These are phyloP conservation scores for Entomortierella lignicola DNA, from an alignment of 192 early-diverging fungal species.

Conservation along the genomic window DNA sequence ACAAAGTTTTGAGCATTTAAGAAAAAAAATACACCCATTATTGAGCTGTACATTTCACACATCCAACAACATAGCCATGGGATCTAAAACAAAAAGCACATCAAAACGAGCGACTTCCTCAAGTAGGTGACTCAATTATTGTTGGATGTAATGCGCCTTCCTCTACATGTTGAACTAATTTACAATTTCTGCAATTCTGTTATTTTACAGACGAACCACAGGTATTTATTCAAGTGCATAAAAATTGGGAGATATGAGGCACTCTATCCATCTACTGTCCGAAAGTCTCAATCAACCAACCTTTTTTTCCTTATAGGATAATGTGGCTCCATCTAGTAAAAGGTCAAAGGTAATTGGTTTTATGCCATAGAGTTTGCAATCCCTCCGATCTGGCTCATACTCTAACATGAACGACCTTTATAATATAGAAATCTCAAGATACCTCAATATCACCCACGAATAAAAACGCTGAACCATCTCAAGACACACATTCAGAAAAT, in stretches of 20 bases:
- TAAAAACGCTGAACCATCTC: not conserved
- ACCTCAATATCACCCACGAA: slow-evolving; percentile 38
- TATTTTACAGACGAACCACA: slow-evolving; percentile 26
- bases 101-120: slow-evolving; percentile 25
- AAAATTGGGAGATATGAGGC: not conserved
- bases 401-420: not conserved
- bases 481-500: not conserved
- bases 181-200: not conserved
- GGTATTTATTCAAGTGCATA: slow-evolving; percentile 15
- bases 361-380: not conserved
- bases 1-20: not conserved
- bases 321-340: slow-evolving; percentile 29
- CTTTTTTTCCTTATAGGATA: slow-evolving; percentile 15
- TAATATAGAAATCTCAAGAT: slow-evolving; percentile 14
- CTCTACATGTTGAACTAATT: not conserved
- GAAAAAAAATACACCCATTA: not conserved
- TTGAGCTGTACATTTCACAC: not conserved
- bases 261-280: no score
- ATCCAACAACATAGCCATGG: slow-evolving; percentile 21
- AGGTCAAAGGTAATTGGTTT: slow-evolving; percentile 26
- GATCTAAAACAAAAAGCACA: slow-evolving; percentile 28
- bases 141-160: not conserved
- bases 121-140: slow-evolving; percentile 12
- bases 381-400: no score
- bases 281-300: not conserved